A percentile compares a stretch with the other conserved stretches of the same genome.
These are phyloP conservation scores for Hibiscus syriacus DNA, from an alignment of 345 rosid species.

Conservation along the genomic window DNA sequence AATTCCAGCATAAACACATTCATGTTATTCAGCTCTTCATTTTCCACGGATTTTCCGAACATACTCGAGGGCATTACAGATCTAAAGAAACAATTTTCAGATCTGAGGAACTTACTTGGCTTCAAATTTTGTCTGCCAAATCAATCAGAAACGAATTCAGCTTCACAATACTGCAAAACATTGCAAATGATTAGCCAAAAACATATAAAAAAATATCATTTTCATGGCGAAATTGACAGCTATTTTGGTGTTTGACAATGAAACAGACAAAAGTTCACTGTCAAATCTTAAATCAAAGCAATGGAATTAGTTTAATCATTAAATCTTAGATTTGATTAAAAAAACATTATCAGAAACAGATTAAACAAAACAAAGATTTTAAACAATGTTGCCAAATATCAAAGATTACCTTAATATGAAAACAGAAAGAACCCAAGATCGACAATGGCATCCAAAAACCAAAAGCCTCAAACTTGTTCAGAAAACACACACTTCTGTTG, in stretches of 20 bases:
- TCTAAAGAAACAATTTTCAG: constrained; percentile 35
- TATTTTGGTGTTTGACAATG: constrained; percentile 7
- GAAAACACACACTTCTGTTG: not conserved
- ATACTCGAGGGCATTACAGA: constrained; percentile 21
- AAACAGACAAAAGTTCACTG: constrained; percentile 14
- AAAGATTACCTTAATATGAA: constrained; percentile 22
- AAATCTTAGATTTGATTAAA: constrained; percentile 34
- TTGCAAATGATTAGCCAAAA: constrained; percentile 4
- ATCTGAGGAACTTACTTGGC: constrained; percentile 64
- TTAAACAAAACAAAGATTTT: constrained; percentile 20
- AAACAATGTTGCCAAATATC: constrained; percentile 7
- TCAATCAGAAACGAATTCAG: constrained; percentile 19
- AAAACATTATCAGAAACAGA: constrained; percentile 26
- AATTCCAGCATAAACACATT: constrained; percentile 1
- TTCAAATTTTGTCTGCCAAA: constrained; percentile 19
- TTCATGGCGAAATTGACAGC: constrained; percentile 19
- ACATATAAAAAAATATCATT: constrained; percentile 1
- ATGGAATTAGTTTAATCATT: constrained; percentile 5
- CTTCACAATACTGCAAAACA: constrained; percentile 19
- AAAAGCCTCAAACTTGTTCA: constrained; percentile 10
- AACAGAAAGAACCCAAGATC: not conserved
- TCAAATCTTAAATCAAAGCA: constrained; percentile 19
- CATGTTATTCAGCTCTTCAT: not conserved
- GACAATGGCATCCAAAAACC: not conserved
- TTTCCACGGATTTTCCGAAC: not conserved